A percentile compares a stretch with the other conserved stretches of the same genome.
Evolutionary conservation across 164 flowering plant species (phyloP).

Genomic region (Akebia trifoliata): DNA sequence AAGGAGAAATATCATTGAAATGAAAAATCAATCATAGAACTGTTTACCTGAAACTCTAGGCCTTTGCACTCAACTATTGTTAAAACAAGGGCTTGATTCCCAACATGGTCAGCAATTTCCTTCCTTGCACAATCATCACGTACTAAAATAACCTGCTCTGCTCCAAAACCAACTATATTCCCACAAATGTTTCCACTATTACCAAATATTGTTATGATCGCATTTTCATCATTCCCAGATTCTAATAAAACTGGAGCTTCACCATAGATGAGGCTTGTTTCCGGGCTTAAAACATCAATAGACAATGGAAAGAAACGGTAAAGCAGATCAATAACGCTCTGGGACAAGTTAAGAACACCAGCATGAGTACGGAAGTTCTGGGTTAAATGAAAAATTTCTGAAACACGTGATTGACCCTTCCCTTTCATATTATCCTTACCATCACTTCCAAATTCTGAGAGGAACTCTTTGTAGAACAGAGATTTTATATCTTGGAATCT

Average conservation of each 20-base stretch:
- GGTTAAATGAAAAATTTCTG: slow-evolving; percentile 44
- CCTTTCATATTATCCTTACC: slow-evolving; percentile 16
- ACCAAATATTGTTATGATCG: slow-evolving; percentile 57
- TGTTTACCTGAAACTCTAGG: slow-evolving; percentile 28
- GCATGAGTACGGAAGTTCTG: slow-evolving; percentile 79
- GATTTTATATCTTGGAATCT: slow-evolving; percentile 29
- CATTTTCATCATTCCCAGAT: slow-evolving; percentile 51
- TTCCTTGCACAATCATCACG: slow-evolving; percentile 35
- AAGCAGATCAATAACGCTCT: slow-evolving; percentile 58
- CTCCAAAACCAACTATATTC: slow-evolving; percentile 62
- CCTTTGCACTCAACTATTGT: slow-evolving; percentile 41
- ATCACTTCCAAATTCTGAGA: slow-evolving; percentile 22
- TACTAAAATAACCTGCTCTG: slow-evolving; percentile 57
- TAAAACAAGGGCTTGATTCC: slow-evolving; percentile 46
- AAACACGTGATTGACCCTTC: slow-evolving; percentile 34
- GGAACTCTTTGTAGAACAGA: slow-evolving; percentile 59
- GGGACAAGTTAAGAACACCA: slow-evolving; percentile 63
- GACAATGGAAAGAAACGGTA: slow-evolving; percentile 54
- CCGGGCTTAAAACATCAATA: slow-evolving; percentile 53
- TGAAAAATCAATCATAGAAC: no score
- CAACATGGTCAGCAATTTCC: slow-evolving; percentile 24
- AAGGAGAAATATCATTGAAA: no score
- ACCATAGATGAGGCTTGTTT: slow-evolving; percentile 64
- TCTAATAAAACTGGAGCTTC: slow-evolving; percentile 66
- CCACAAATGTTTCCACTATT: slow-evolving; percentile 24